Conservation (phyloP, 768 basidiomycete genomes). For the Lactifluus echinatus region DNA sequence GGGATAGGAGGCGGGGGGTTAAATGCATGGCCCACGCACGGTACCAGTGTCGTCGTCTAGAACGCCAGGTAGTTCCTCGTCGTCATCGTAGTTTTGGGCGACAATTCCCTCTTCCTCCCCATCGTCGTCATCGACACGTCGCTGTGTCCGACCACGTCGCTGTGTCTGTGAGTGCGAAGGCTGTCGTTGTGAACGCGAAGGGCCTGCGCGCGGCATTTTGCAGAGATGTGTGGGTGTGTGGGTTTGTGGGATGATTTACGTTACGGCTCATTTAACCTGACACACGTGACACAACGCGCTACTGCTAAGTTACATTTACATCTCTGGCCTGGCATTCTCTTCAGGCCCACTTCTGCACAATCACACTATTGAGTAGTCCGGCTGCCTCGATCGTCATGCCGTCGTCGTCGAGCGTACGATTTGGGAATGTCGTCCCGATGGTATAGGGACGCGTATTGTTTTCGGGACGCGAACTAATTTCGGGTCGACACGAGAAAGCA, state of each 20-base stretch:
- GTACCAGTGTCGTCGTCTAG: conserved; percentile 21
- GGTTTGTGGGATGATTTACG: no score
- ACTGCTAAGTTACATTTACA: no score
- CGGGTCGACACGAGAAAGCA: neutral
- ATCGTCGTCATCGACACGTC: conserved; percentile 26
- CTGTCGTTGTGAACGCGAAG: conserved; percentile 32
- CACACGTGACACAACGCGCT: no score
- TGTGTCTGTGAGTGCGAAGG: conserved; percentile 26
- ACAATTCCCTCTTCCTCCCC: conserved; percentile 31
- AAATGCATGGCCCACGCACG: no score
- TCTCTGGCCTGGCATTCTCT: no score
- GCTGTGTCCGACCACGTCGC: conserved; percentile 11
- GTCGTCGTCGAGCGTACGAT: conserved; percentile 19
- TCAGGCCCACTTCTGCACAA: conserved; percentile 20
- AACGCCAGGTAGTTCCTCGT: conserved; percentile 27
- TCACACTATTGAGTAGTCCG: conserved; percentile 18
- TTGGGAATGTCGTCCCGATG: conserved; percentile 20
- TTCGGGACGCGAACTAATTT: conserved; percentile 17
- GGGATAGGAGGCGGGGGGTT: no score
- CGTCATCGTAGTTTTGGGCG: conserved; percentile 26
- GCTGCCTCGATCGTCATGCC: conserved; percentile 16
- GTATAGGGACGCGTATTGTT: conserved; percentile 15
- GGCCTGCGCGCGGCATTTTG: conserved; percentile 29
- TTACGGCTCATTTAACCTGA: no score
- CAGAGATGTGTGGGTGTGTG: neutral